Evolutionary conservation across 108 stramenopile species (phyloP), one percentile per base, ranked within the genome.

Genomic region (Skeletonema tropicum): DNA sequence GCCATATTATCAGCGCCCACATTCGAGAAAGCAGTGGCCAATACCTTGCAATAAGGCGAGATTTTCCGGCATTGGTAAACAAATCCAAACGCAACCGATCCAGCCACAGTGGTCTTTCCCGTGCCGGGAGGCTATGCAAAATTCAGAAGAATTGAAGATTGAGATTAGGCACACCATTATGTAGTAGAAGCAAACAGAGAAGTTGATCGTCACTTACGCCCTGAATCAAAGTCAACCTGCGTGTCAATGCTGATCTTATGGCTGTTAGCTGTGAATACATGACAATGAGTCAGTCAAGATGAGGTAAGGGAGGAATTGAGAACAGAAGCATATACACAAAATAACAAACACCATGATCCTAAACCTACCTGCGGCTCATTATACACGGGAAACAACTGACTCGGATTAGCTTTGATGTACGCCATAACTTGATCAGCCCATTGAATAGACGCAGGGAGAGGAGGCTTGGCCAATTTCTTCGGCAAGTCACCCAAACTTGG

Each of bases 1-100:
- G 90, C 93, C 31, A 96, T 74, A 61, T 96, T 96, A 64, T 96
- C 95, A 21, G 95, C 93, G 15, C 93, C 95, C 14, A 94, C 92
- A 52, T 96, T 96, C 66, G 84, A 86, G 69, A 89, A 94, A 21
- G 95, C 95, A 57, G 89, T 89, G 2, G 93, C 93, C 19, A 96
- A 83, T 5, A 94, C 95, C 71, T 93, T 95, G 32, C 88, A 81
- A 66, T 92, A 55, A 5, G 85, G 79, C 0, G 90, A 86, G 17
- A 92, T 71, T 9, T 69, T 84, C 21, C 90, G 83, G 39, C 90
- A 92, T 64, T 92, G 92, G 42, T 96, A 89, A 23, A 92, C 90
- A 65, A 90, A 92, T n/a, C 94, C 94, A 79, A 92, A 91, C 3
- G 88, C 92, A 68, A 96, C 91, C 14, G 88, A 89, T 13, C 84